Evolutionary conservation across 2,329 filamentous ascomycete genomes (phyloP), one percentile per base, ranked within the genome.

Genomic region (Colletotrichum sp.): DNA sequence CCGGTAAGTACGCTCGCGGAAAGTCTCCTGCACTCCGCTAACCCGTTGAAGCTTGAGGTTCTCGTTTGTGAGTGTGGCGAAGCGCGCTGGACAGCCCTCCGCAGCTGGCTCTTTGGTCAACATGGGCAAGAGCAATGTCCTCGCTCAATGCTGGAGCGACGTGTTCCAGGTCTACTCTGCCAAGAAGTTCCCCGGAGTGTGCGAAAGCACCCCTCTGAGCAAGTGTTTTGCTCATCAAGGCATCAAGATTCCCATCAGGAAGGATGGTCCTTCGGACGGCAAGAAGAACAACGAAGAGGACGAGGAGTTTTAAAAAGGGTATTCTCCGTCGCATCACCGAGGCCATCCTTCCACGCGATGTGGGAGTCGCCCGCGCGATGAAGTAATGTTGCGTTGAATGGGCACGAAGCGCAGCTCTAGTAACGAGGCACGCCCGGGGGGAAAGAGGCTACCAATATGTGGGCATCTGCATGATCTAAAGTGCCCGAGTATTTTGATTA

Each of bases 181-280:
- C 64, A 99, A 99, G 90, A 98, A 98, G 82, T 99, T 99, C 85
- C 97, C 97, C 0, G 97, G 97, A 55, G 97, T 99, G 2, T 98
- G 98, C 74, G 96, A 99, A 83, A 98, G 95, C 84, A 99, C 97
- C 0, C 86, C 92, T 6, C 87, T 99, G 21, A 98, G 96, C 89
- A 98, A 98, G 85, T 95, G 93, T 77, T 99, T 99, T 86, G 96
- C 97, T 5, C 90, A 92, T 2, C 97, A 99, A 82, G 97, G 97
- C 28, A 98, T 98, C 86, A 98, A 98, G 86, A 98, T 99, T 28
- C 96, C 96, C 0, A 98, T 99, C 71, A 89, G 96, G 26, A 98
- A 98, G 85, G 96, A 98, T 81, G 83, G 83, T 16, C 86, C 86
- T 52, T 84, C 77, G 82, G 89, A 88, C 72, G 83, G 86, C 55